phyloP scores from a whole-genome alignment of 805 yeast species.

The Lipomyces oligophaga region DNA sequence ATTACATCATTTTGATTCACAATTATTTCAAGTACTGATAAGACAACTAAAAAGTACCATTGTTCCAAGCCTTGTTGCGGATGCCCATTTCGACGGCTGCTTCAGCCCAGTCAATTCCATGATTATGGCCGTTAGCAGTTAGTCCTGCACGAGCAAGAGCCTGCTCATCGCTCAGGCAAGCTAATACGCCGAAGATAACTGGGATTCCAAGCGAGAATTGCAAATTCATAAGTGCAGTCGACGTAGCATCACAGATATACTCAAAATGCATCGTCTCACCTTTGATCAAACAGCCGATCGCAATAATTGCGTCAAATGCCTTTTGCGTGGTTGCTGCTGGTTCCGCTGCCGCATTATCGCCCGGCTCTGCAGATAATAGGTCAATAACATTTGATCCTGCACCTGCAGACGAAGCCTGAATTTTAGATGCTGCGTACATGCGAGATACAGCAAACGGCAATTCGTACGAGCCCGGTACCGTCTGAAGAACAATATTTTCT shows the following conservation, averaged over 20 bases:
- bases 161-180: conserved; percentile 91
- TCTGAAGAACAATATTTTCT: conserved; percentile 71
- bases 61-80: conserved; percentile 33
- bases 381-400: conserved; percentile 1
- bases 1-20: neutral
- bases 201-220: conserved; percentile 70
- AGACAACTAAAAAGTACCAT: conserved; percentile 17
- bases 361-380: neutral
- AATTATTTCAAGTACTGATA: neutral
- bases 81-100: conserved; percentile 94
- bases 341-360: neutral
- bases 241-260: conserved; percentile 87
- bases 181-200: conserved; percentile 87
- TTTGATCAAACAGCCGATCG: conserved; percentile 92
- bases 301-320: conserved; percentile 74
- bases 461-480: conserved; percentile 95
- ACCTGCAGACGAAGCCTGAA: conserved; percentile 10
- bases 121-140: conserved; percentile 67
- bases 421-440: conserved; percentile 27
- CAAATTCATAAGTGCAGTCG: conserved; percentile 77
- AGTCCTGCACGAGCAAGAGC: conserved; percentile 91
- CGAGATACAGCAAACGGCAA: conserved; percentile 70
- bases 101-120: conserved; percentile 98
- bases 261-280: conserved; percentile 98
- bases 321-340: conserved; percentile 12